phyloP scores from a whole-genome alignment of 805 yeast species.

The Peterozyma xylosa region DNA sequence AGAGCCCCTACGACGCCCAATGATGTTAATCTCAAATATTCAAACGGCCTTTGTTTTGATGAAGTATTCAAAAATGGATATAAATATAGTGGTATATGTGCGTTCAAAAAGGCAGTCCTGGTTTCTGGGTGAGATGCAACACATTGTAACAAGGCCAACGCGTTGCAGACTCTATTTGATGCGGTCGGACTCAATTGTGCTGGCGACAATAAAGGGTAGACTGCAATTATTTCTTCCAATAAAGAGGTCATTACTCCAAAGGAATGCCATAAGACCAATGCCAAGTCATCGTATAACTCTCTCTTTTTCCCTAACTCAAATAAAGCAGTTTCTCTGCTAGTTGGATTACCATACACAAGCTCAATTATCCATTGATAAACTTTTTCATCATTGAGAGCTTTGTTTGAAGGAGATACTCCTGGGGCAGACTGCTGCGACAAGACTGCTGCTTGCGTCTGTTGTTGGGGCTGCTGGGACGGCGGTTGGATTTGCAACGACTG shows the following conservation, averaged over 20 bases:
- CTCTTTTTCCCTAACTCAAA: slow-evolving; percentile 89
- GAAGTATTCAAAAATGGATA: slow-evolving; percentile 93
- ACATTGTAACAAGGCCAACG: slow-evolving; percentile 89
- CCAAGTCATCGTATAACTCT: slow-evolving; percentile 91
- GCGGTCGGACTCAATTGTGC: slow-evolving; percentile 80
- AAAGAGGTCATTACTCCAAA: slow-evolving; percentile 94
- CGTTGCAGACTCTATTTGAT: slow-evolving; percentile 91
- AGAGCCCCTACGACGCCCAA: slow-evolving; percentile 96
- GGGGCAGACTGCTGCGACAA: slow-evolving; percentile 3
- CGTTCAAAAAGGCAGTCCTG: slow-evolving; percentile 73
- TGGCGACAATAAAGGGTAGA: slow-evolving; percentile 84
- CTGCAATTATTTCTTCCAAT: slow-evolving; percentile 81
- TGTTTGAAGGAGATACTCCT: slow-evolving; percentile 14
- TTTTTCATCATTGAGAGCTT: slow-evolving; percentile 66
- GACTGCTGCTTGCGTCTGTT: slow-evolving; percentile 3
- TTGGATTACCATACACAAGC: slow-evolving; percentile 77
- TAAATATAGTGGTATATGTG: slow-evolving; percentile 85
- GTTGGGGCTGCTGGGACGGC: slow-evolving; percentile 8
- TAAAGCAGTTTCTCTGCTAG: slow-evolving; percentile 75
- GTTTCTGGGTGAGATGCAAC: slow-evolving; percentile 95
- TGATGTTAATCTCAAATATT: slow-evolving; percentile 85
- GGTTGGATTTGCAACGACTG: slow-evolving; percentile 9
- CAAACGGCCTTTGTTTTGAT: slow-evolving; percentile 88
- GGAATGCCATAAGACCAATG: slow-evolving; percentile 89
- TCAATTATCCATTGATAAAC: slow-evolving; percentile 89